Evolutionary conservation across 2,329 filamentous ascomycete genomes (phyloP).

Genomic region (Stagonosporopsis chrysanthemi): DNA sequence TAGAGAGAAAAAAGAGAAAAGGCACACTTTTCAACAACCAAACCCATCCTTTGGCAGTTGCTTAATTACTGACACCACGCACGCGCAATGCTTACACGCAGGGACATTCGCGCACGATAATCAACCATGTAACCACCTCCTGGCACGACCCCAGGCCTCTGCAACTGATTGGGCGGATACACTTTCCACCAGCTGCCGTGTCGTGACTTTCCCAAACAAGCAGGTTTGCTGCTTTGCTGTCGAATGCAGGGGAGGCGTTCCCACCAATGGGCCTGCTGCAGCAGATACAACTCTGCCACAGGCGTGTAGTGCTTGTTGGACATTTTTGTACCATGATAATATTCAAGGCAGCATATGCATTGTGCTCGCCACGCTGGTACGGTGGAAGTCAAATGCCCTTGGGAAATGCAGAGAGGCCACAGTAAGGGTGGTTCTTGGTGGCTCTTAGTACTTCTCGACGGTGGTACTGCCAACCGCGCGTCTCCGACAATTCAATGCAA

Average conservation of each 20-base stretch:
- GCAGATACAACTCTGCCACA: not conserved
- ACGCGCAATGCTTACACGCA: not conserved
- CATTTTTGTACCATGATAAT: too few species aligned
- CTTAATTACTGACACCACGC: too few species aligned
- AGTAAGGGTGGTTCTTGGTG: not conserved
- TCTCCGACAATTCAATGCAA: not conserved
- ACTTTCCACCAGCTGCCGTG: slow-evolving; percentile 10
- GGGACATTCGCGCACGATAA: not conserved
- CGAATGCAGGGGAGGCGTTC: slow-evolving; percentile 13
- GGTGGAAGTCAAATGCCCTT: not conserved
- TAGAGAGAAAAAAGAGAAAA: not conserved
- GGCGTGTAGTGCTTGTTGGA: not conserved
- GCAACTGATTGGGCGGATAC: slow-evolving; percentile 17
- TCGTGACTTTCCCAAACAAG: slow-evolving; percentile 12
- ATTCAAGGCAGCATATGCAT: not conserved
- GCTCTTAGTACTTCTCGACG: not conserved
- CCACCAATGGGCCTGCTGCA: slow-evolving; percentile 15
- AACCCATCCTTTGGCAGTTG: too few species aligned
- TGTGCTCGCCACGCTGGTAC: not conserved
- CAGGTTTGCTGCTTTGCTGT: slow-evolving; percentile 19
- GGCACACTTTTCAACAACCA: too few species aligned
- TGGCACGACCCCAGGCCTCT: slow-evolving; percentile 1
- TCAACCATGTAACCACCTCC: not conserved
- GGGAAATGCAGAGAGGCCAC: not conserved
- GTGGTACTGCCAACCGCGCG: not conserved